Percentiles rank a stretch among this genome's conserved stretches.
These are phyloP conservation scores for Silybum marianum DNA, from an alignment of 129 eudicot genomes.

Conservation along the genomic window DNA sequence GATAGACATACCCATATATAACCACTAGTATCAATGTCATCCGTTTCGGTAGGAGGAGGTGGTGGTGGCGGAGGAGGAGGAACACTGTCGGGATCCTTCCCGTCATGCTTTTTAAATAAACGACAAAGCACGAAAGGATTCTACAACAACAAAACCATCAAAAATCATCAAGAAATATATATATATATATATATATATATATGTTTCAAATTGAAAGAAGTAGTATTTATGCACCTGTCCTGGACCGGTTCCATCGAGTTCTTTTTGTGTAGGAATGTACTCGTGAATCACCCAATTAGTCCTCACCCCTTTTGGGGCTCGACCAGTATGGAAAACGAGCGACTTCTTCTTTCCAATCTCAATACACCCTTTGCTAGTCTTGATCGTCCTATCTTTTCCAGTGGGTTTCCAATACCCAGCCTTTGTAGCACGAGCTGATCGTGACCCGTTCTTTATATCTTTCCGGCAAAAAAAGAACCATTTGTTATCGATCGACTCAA, in stretches of 20 bases:
- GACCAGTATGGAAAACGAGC: constrained; percentile 71
- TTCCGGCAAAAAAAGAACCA: constrained; percentile 88
- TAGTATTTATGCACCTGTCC: constrained; percentile 57
- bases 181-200: too few species aligned
- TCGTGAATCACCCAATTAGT: constrained; percentile 88
- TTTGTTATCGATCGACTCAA: constrained; percentile 67
- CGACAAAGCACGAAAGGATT: constrained; percentile 78
- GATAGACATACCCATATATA: neutral
- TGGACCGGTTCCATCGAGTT: constrained; percentile 75
- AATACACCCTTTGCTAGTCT: constrained; percentile 46
- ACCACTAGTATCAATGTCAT: neutral
- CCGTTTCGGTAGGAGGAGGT: neutral
- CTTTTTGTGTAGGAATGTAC: constrained; percentile 66
- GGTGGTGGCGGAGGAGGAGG: constrained; percentile 44
- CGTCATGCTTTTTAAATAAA: constrained; percentile 70
- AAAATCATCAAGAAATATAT: neutral
- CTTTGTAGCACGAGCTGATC: constrained; percentile 69
- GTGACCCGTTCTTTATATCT: constrained; percentile 55
- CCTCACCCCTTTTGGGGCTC: constrained; percentile 82
- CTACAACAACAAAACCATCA: constrained; percentile 43
- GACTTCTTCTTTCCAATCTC: constrained; percentile 81
- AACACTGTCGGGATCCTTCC: constrained; percentile 50
- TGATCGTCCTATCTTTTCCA: constrained; percentile 71
- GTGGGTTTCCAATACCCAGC: constrained; percentile 92
- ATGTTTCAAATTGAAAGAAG: neutral